These are phyloP conservation scores for Papilionanthe hybrid DNA, from an alignment of 116 monocot species.

Conservation along the genomic window DNA sequence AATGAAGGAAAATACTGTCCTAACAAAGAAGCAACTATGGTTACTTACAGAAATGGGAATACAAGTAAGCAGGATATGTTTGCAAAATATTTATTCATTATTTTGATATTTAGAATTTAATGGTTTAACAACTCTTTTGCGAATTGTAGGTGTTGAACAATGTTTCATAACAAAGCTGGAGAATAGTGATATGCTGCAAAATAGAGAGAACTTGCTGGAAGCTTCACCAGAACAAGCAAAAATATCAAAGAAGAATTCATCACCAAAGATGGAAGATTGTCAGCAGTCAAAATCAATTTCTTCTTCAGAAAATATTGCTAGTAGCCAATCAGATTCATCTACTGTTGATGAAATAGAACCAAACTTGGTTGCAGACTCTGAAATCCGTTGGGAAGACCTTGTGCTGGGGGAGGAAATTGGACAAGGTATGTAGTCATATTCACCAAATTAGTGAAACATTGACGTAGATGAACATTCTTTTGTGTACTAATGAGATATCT, in stretches of 20 bases:
- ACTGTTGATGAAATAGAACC: slow-evolving; percentile 7
- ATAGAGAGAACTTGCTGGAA: background rate
- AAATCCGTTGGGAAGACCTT: slow-evolving; percentile 33
- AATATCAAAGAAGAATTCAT: slow-evolving; percentile 7
- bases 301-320: background rate
- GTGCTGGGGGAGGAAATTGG: slow-evolving; percentile 30
- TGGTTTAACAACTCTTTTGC: background rate
- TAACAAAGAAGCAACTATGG: background rate
- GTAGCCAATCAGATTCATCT: slow-evolving; percentile 12
- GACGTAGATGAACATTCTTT: background rate
- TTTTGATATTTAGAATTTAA: background rate
- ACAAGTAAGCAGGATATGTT: slow-evolving; percentile 8
- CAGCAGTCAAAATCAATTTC: background rate
- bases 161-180: slow-evolving; percentile 1
- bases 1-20: background rate
- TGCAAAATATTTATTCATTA: background rate
- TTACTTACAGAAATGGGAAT: slow-evolving; percentile 1
- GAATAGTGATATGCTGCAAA: background rate
- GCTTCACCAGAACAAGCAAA: slow-evolving; percentile 1
- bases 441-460: background rate
- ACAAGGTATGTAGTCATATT: slow-evolving; percentile 18
- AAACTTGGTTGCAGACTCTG: slow-evolving; percentile 15
- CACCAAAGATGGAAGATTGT: slow-evolving; percentile 3
- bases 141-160: slow-evolving; percentile 11
- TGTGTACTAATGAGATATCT: background rate